phyloP scores from a whole-genome alignment of 306 rosid genomes.

The Ormosia emarginata region DNA sequence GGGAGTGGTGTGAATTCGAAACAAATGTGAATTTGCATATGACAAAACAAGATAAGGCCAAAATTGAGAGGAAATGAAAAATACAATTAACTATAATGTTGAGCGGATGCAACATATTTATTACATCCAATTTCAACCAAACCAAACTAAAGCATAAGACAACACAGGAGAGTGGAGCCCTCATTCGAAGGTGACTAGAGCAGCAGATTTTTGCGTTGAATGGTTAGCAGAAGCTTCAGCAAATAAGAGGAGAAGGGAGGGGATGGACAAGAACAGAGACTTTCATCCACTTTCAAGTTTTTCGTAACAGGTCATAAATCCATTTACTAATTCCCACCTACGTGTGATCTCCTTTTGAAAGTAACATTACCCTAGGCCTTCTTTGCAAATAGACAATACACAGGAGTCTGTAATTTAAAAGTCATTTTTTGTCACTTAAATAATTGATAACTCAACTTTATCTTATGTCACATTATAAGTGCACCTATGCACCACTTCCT shows the following conservation, averaged over 20 bases:
- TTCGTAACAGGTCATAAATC: too few species aligned
- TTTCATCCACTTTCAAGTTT: slow-evolving; percentile 47
- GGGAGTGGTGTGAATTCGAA: not conserved
- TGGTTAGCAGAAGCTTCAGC: slow-evolving; percentile 7
- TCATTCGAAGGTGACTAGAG: not conserved
- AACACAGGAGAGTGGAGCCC: slow-evolving; percentile 17
- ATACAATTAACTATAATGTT: not conserved
- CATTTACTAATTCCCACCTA: too few species aligned
- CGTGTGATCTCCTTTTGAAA: too few species aligned
- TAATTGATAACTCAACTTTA: too few species aligned
- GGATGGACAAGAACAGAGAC: slow-evolving; percentile 68
- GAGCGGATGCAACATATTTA: not conserved
- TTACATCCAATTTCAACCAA: slow-evolving; percentile 39
- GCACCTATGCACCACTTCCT: too few species aligned
- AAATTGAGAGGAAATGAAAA: not conserved
- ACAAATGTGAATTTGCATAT: not conserved
- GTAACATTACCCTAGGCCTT: too few species aligned
- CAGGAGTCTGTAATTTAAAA: too few species aligned
- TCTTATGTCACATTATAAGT: too few species aligned
- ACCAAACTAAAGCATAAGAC: slow-evolving; percentile 31
- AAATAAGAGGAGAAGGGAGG: slow-evolving; percentile 47
- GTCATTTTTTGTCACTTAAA: too few species aligned
- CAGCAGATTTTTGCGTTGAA: slow-evolving; percentile 17
- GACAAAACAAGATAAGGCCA: not conserved
- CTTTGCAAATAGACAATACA: too few species aligned